Evolutionary conservation across 345 rosid species (phyloP).

Genomic region (Durio zibethinus): DNA sequence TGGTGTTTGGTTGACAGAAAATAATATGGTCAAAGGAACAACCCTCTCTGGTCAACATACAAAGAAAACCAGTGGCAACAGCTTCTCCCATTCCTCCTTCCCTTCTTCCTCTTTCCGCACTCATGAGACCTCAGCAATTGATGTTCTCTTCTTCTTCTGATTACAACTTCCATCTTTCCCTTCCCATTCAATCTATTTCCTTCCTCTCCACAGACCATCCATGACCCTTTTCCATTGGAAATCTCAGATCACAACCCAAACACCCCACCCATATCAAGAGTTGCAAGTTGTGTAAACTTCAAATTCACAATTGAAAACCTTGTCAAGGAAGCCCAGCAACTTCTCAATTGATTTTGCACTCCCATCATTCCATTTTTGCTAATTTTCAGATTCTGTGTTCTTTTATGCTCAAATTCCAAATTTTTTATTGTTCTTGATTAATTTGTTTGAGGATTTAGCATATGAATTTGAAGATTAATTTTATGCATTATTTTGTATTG

Average conservation of each 20-base stretch:
- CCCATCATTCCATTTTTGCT: not conserved
- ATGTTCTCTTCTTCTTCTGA: not conserved
- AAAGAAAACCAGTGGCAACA: not conserved
- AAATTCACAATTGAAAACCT: not conserved
- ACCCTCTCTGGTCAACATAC: not conserved
- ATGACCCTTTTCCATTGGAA: not conserved
- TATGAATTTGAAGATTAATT: not conserved
- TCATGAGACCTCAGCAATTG: not conserved
- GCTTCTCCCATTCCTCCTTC: not conserved
- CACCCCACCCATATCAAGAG: not conserved
- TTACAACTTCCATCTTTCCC: not conserved
- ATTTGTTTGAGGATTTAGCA: not conserved
- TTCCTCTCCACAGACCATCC: not conserved
- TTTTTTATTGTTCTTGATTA: not conserved
- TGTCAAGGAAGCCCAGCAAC: not conserved
- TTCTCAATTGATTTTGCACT: not conserved
- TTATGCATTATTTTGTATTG: not conserved
- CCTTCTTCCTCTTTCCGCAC: not conserved
- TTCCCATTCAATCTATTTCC: not conserved
- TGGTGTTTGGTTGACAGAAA: not conserved
- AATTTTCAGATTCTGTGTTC: not conserved
- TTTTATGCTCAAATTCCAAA: not conserved
- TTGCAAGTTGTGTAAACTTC: no score
- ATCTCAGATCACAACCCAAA: not conserved
- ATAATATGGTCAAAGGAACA: not conserved